Conservation (phyloP, 352 stramenopile species). For the Phytophthora constricta region DNA sequence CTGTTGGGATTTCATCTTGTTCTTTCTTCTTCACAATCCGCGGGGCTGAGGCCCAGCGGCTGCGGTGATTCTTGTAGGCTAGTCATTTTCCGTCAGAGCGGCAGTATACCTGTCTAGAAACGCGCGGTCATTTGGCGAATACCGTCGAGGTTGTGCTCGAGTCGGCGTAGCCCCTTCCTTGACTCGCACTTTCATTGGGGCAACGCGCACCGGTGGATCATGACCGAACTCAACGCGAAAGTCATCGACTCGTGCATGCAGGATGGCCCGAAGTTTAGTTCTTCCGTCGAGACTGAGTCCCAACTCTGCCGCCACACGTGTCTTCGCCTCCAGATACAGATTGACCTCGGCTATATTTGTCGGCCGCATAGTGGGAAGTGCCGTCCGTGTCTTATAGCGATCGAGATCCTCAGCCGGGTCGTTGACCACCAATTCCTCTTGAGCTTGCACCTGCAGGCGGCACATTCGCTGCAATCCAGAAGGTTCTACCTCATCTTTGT, state of each 20-base stretch:
- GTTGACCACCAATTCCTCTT: not conserved
- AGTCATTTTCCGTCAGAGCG: slow-evolving; percentile 1
- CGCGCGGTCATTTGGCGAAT: slow-evolving; percentile 11
- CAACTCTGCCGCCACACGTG: not conserved
- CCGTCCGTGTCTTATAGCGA: not conserved
- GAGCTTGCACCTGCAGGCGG: not conserved
- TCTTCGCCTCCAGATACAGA: not conserved
- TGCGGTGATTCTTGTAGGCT: slow-evolving; percentile 13
- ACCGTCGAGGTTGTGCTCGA: not conserved
- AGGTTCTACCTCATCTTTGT: too few relatives aligned
- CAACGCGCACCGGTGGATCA: slow-evolving; percentile 15
- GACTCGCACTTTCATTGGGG: slow-evolving; percentile 14
- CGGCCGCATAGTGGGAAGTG: not conserved
- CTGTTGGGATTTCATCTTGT: slow-evolving; percentile 1
- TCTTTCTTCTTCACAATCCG: slow-evolving; percentile 15
- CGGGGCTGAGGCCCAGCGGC: slow-evolving; percentile 14
- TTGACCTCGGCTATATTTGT: not conserved
- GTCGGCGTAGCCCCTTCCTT: slow-evolving; percentile 1
- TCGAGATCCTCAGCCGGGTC: not conserved
- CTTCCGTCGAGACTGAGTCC: not conserved
- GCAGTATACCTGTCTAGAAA: slow-evolving; percentile 13
- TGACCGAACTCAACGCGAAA: slow-evolving; percentile 14
- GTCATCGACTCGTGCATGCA: not conserved
- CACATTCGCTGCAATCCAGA: too few relatives aligned
- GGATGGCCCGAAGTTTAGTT: slow-evolving; percentile 1